Evolutionary conservation across 2,329 filamentous ascomycete species (phyloP), one percentile per base, ranked within the genome.

Genomic region (Colletotrichum limetticola): DNA sequence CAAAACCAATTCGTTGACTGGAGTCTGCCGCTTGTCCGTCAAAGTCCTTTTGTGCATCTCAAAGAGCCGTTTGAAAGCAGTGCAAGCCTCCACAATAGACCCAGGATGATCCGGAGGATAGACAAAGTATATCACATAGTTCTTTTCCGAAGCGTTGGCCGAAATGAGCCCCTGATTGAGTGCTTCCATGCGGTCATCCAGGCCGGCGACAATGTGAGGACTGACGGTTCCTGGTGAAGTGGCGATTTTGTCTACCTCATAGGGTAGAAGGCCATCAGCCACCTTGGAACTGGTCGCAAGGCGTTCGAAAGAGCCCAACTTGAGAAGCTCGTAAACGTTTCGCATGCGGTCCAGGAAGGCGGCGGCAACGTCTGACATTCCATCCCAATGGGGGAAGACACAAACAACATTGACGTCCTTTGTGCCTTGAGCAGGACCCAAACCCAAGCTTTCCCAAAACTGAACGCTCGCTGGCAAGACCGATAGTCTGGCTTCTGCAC

Each of bases 361-460:
- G 16, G 87, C 84, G 6, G 91, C 88, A 61, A 90, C 89, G 56
- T 91, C 88, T 49, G 84, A 81, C 76, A 96, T 84, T 1, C 92
- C 91, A 32, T 89, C 88, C 77, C 90, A 89, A 63, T 88, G 85
- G 0, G 94, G 94, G 75, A 92, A 93, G 2, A 97, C 85, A 78
- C 93, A 94, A 60, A 94, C 88, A 0, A 91, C 89, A 46, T 88
- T 87, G 35, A 97, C 84, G 74, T 96, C 90, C 80, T 97, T 97
- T 8, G 86, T 78, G 0, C 93, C 93, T 71, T 90, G 90, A 9
- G 90, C 90, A 4, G 94, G 94, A 1, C 90, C 90, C 1, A 97
- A 86, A 0, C 94, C 93, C 22, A 97, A 84, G 59, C 92, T 91
- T 78, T 97, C 94, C 95, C 94, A 97, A 78, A 97, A 97, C 1